phyloP scores from a whole-genome alignment of 345 rosid genomes.

The Cardiospermum halicacabum region DNA sequence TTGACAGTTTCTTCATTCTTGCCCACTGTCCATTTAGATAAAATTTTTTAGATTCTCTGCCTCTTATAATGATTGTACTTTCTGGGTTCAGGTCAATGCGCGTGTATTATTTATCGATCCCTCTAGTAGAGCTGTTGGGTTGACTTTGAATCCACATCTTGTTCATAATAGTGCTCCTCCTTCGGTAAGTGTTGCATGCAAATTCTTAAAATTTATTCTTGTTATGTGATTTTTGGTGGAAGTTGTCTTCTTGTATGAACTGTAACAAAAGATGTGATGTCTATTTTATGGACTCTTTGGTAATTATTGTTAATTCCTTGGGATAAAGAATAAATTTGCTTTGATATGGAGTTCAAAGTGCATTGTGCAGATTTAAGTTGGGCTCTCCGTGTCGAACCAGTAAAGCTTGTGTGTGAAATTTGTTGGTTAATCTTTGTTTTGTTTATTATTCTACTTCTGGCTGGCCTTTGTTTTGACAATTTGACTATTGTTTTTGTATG shows the following conservation, averaged over 20 bases:
- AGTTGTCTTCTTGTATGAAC: no score
- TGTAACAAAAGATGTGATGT: no score
- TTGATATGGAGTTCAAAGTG: background rate
- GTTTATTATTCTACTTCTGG: background rate
- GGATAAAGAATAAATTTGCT: no score
- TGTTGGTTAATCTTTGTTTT: background rate
- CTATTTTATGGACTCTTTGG: no score
- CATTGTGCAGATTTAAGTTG: background rate
- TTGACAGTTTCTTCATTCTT: background rate
- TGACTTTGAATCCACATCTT: slow-evolving; percentile 87
- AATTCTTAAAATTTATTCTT: background rate
- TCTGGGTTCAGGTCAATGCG: slow-evolving; percentile 70
- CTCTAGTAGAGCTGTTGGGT: slow-evolving; percentile 86
- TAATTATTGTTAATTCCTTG: no score
- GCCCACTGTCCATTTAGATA: background rate
- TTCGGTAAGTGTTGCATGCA: slow-evolving; percentile 42
- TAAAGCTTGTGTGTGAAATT: background rate
- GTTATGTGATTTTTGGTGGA: no score
- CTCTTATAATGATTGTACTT: background rate
- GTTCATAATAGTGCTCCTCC: slow-evolving; percentile 73
- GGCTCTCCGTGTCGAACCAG: background rate
- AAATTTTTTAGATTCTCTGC: background rate
- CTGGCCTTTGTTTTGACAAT: background rate
- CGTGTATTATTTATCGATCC: slow-evolving; percentile 90
- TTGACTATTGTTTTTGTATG: background rate